Conservation (phyloP, 2,329 filamentous ascomycete species). For the Colletotrichum sp. region DNA sequence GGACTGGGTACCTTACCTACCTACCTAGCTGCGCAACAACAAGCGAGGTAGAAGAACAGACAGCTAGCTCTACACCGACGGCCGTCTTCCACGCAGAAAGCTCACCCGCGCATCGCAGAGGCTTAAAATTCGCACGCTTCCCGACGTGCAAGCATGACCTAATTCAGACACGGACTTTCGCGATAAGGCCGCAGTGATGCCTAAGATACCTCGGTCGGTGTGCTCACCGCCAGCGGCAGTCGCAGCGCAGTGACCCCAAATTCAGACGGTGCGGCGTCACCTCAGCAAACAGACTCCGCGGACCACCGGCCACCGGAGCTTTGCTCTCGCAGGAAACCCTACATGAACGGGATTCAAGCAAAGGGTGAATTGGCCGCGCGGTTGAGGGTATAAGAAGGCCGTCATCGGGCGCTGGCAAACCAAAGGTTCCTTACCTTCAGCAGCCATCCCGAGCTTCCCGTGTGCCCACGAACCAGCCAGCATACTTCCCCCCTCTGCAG, state of each 20-base stretch:
- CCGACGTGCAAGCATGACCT: neutral
- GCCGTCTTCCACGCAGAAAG: neutral
- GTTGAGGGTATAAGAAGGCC: neutral
- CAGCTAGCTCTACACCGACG: too few species aligned
- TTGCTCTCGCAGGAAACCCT: neutral
- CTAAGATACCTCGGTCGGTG: too few species aligned
- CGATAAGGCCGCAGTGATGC: neutral
- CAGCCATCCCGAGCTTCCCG: neutral
- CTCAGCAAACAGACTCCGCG: neutral
- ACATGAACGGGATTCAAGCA: neutral
- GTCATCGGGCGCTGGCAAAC: neutral
- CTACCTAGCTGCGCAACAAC: neutral
- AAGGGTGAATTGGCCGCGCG: neutral
- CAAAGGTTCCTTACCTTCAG: too few species aligned
- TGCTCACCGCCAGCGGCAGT: neutral
- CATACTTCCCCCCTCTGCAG: neutral
- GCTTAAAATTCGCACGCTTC: neutral
- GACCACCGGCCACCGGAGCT: neutral
- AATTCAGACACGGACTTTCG: accelerated
- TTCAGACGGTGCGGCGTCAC: neutral
- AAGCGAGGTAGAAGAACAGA: neutral
- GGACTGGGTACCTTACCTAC: neutral
- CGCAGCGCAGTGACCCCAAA: neutral
- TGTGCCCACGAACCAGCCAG: neutral
- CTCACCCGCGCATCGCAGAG: neutral